A percentile compares a stretch with the other conserved stretches of the same genome.
phyloP scores from a whole-genome alignment of 2,329 filamentous ascomycete species.

The Paraconiothyrium sp. region DNA sequence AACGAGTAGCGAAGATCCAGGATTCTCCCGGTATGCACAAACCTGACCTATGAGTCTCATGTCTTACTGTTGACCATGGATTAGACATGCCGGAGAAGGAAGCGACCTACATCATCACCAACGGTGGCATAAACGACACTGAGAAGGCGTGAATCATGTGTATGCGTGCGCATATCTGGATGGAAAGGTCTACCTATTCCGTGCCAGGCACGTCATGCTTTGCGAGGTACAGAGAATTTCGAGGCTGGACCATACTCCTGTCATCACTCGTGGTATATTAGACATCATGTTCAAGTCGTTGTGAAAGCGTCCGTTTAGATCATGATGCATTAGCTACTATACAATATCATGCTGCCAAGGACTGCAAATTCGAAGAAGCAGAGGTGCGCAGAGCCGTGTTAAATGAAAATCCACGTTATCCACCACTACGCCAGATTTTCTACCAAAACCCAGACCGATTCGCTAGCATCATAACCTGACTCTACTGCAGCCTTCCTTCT shows the following conservation, averaged over 20 bases:
- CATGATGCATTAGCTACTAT: not conserved
- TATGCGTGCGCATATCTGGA: not conserved
- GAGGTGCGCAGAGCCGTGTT: not conserved
- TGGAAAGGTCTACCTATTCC: not conserved
- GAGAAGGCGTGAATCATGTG: constrained; percentile 63
- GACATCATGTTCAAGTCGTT: not conserved
- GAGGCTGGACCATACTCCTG: not conserved
- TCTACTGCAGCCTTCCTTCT: constrained; percentile 13
- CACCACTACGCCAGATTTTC: constrained; percentile 33
- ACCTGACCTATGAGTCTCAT: not conserved
- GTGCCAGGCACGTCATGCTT: not conserved
- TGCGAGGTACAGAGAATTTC: not conserved
- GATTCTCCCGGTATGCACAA: constrained; percentile 67
- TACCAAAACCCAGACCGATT: constrained; percentile 43
- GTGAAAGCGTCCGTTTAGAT: not conserved
- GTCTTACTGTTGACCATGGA: constrained; percentile 27
- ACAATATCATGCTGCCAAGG: not conserved
- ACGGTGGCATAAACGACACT: constrained; percentile 73
- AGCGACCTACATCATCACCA: constrained; percentile 75
- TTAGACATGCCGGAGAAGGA: constrained; percentile 73
- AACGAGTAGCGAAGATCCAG: constrained; percentile 74
- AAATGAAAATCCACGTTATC: not conserved
- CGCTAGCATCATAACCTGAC: constrained; percentile 10
- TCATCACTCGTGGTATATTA: not conserved
- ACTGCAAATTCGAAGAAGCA: not conserved